Percentiles rank a stretch among this genome's conserved stretches.
Conservation (phyloP, 768 basidiomycete genomes). For the Termitomyces sp. region DNA sequence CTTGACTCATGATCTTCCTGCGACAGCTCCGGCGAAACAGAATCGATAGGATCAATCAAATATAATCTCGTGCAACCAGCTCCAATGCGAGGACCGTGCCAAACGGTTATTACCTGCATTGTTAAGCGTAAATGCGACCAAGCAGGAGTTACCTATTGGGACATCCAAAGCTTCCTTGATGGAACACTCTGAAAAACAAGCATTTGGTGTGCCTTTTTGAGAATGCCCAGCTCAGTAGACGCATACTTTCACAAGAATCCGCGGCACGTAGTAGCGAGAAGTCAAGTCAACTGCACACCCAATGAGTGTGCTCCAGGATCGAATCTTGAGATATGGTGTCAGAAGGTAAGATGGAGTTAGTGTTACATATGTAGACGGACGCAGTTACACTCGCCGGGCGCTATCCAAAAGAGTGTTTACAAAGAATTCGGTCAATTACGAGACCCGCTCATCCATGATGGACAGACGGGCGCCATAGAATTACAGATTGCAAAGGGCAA, state of each 20-base stretch:
- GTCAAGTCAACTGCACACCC: not conserved
- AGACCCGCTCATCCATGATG: not conserved
- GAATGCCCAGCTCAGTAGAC: not conserved
- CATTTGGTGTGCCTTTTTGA: not conserved
- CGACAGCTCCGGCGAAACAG: not conserved
- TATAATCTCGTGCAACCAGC: not conserved
- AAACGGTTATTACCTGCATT: not conserved
- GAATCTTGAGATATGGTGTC: conserved; percentile 1
- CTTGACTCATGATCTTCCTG: not conserved
- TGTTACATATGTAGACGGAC: not conserved
- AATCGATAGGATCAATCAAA: not conserved
- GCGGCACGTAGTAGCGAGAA: conserved; percentile 1
- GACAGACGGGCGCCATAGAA: not conserved
- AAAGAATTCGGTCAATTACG: not conserved
- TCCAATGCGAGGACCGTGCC: not conserved
- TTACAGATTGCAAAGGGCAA: not conserved
- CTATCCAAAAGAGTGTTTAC: not conserved
- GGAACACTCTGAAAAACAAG: not conserved
- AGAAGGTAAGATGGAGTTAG: not conserved
- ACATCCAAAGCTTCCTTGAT: not conserved
- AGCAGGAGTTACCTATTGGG: not conserved
- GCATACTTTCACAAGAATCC: not conserved
- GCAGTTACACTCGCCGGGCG: not conserved
- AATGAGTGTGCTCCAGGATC: not conserved
- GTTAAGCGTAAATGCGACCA: conserved; percentile 3